phyloP scores from a whole-genome alignment of 352 stramenopile species.

The Phytophthora lateralis region DNA sequence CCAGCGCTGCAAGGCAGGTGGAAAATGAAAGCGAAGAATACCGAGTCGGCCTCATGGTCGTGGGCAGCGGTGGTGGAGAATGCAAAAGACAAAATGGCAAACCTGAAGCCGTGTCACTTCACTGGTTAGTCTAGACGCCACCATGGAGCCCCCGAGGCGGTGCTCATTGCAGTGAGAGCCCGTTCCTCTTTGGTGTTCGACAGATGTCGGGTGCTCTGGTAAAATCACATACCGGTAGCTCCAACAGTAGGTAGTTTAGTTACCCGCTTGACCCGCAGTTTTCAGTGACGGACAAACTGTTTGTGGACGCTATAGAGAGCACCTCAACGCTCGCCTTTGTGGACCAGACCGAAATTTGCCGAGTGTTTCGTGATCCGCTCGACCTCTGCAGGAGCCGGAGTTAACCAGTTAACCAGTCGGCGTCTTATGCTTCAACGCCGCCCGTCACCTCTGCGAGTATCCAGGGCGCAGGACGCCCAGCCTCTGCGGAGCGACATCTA shows the following conservation, averaged over 20 bases:
- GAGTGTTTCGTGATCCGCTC: conserved; percentile 6
- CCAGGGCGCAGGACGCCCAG: conserved; percentile 4
- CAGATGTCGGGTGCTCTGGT: conserved; percentile 23
- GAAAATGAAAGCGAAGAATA: conserved; percentile 11
- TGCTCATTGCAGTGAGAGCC: conserved; percentile 7
- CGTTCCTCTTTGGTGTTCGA: conserved; percentile 20
- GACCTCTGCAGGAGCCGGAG: not conserved
- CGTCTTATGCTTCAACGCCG: conserved; percentile 16
- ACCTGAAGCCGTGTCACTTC: conserved; percentile 1
- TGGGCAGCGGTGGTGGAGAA: conserved; percentile 19
- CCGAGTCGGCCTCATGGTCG: conserved; percentile 24
- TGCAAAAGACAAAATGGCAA: conserved; percentile 26
- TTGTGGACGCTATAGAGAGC: conserved; percentile 2
- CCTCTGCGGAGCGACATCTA: conserved; percentile 26
- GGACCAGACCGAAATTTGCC: conserved; percentile 24
- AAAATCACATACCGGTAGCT: conserved; percentile 12
- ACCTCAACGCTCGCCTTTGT: conserved; percentile 18
- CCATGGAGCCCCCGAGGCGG: not conserved
- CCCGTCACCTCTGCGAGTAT: conserved; percentile 10
- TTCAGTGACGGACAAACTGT: not conserved
- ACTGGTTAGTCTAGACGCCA: conserved; percentile 2
- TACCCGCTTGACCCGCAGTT: not conserved
- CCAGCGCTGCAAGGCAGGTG: conserved; percentile 15
- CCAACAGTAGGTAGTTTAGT: conserved; percentile 2
- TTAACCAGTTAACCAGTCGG: not conserved